phyloP scores from a whole-genome alignment of 1,284 basidiomycete species.

The Sanghuangporus baumii region DNA sequence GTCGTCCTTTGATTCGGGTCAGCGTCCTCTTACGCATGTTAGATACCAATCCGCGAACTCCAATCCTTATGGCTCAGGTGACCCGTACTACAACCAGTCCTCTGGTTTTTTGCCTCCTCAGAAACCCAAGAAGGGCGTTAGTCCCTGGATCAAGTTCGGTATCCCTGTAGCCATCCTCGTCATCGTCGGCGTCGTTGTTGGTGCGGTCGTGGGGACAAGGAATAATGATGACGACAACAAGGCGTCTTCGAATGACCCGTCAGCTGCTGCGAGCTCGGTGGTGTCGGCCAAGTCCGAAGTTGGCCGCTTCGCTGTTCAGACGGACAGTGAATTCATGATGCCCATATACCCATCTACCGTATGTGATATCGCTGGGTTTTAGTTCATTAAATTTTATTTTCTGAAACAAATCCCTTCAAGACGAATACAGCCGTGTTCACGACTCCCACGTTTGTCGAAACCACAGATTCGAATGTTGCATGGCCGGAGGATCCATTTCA shows the following conservation, averaged over 20 bases:
- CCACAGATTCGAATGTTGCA: conserved; percentile 41
- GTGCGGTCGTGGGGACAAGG: conserved; percentile 67
- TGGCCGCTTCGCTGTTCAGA: conserved; percentile 68
- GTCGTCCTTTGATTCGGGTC: conserved; percentile 19
- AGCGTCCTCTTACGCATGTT: conserved; percentile 20
- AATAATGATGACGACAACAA: conserved; percentile 34
- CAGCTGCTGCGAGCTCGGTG: conserved; percentile 43
- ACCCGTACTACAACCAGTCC: conserved; percentile 21
- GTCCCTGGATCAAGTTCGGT: conserved; percentile 63
- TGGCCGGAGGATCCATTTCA: conserved; percentile 79
- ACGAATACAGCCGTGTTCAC: conserved; percentile 78
- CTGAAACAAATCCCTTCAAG: conserved; percentile 38
- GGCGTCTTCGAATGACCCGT: conserved; percentile 32
- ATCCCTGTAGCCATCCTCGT: conserved; percentile 59
- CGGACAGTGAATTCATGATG: conserved; percentile 67
- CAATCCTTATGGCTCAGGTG: conserved; percentile 20
- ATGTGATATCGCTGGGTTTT: conserved; percentile 10
- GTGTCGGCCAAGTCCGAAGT: conserved; percentile 56
- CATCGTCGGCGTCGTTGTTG: conserved; percentile 73
- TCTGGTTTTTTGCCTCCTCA: conserved; percentile 16
- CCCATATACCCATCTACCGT: conserved; percentile 88
- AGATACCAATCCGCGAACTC: conserved; percentile 20
- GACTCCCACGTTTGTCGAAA: conserved; percentile 62
- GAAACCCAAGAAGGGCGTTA: conserved; percentile 30
- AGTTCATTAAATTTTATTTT: background rate